phyloP scores from a whole-genome alignment of 2,329 filamentous ascomycete species.

The Xylariaceae sp. region DNA sequence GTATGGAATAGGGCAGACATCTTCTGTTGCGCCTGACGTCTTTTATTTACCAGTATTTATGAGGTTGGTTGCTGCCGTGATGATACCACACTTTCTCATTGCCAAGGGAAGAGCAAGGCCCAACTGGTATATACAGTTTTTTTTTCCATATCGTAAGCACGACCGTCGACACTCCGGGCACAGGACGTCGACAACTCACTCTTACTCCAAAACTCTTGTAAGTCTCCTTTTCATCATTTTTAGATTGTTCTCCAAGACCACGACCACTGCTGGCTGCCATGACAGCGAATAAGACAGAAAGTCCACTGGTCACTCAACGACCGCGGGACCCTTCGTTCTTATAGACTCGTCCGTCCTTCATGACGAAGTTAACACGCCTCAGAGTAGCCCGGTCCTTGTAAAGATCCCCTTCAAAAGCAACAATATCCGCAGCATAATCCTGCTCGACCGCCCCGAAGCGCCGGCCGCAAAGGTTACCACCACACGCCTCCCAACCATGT shows the following conservation, averaged over 20 bases:
- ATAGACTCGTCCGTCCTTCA: constrained; percentile 51
- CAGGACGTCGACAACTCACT: not conserved
- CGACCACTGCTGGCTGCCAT: too few species aligned
- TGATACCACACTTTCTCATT: not conserved
- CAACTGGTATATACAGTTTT: not conserved
- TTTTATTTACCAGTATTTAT: not conserved
- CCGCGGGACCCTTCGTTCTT: constrained; percentile 28
- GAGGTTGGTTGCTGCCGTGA: not conserved
- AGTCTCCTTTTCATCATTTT: too few species aligned
- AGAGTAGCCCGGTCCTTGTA: constrained; percentile 37
- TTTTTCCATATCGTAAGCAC: not conserved
- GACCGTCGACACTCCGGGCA: not conserved
- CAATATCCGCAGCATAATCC: constrained; percentile 46
- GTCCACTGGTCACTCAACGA: not conserved
- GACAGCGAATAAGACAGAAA: too few species aligned
- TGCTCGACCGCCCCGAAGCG: constrained; percentile 47
- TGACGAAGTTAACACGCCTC: constrained; percentile 47
- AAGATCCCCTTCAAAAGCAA: constrained; percentile 43
- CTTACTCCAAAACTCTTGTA: too few species aligned
- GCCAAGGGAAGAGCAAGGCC: not conserved
- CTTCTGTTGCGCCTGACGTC: not conserved
- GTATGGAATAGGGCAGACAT: too few species aligned
- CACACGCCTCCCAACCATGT: constrained; percentile 51
- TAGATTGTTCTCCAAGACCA: too few species aligned
- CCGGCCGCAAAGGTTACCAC: constrained; percentile 45